Evolutionary conservation across 2,329 filamentous ascomycete genomes (phyloP), one percentile per base, ranked within the genome.

Genomic region (Phaeosphaeriaceae sp.): DNA sequence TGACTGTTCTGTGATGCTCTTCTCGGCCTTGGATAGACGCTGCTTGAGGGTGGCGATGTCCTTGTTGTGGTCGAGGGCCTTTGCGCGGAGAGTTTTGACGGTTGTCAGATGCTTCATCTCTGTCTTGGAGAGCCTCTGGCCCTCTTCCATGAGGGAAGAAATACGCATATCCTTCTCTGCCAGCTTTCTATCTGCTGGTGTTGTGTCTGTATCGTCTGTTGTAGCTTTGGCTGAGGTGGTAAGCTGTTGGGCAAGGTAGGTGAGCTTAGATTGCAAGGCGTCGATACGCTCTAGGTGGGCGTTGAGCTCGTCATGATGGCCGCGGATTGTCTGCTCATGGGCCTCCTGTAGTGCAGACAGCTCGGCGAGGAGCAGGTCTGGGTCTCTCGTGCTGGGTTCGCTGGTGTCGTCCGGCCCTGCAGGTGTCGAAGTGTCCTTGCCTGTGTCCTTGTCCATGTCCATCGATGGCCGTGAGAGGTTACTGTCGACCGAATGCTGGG

Each of bases 161-260:
- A 97, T 95, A 69, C 90, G 90, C 62, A 93, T 87, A 63, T 97
- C 92, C 67, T 92, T 96, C 64, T 96, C 92, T 1, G 90, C 89
- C 12, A 97, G 72, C 66, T 89, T 92, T 70, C 87, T 90, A 58
- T 96, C 89, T 1, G 80, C 48, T 2, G 60, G 55, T 6, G 60
- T 61, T 1, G 56, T 56, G 17, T 66, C 62, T 2, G 60, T 16
- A n/a, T 66, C 64, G 23, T 63, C 47, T 47, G 86, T 89, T 6
- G 86, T 82, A 58, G 85, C 84, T 65, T 87, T 88, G 1, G 94
- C 90, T 0, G 87, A 81, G 26, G 92, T 87, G 0, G 88, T 84
- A 11, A 89, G 87, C 66, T 92, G 89, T 53, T 88, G 88, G 2
- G 92, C 87, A 11, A 99, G 78, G 66, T 95, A 97, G 59, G 92